Percentiles rank a stretch among this genome's conserved stretches.
These are phyloP conservation scores for Zostera marina DNA, from an alignment of 116 monocot species.

Conservation along the genomic window DNA sequence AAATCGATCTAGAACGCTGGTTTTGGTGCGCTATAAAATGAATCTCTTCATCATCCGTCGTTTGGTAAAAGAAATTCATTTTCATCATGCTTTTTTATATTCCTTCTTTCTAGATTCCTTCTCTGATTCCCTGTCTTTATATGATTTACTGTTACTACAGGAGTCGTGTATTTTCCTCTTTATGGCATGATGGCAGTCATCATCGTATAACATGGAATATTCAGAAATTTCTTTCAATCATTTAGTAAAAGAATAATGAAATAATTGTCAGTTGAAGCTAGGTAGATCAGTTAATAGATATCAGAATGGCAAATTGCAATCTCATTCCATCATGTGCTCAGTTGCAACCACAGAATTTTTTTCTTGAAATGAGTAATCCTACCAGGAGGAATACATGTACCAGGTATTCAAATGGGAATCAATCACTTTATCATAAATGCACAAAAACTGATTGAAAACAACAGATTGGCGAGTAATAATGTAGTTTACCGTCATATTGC, in stretches of 20 bases:
- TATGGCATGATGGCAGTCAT: background rate
- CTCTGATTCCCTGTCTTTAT: background rate
- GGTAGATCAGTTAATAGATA: background rate
- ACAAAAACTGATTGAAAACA: no score
- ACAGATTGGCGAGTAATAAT: no score
- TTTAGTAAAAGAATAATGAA: slow-evolving; percentile 1
- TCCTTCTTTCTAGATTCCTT: background rate
- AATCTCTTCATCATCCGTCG: no score
- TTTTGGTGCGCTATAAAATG: no score
- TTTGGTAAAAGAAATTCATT: background rate
- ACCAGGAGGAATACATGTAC: background rate
- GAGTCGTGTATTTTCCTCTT: background rate
- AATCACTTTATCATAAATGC: no score
- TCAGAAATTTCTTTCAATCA: background rate
- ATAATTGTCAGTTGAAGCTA: background rate
- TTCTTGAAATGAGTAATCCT: background rate
- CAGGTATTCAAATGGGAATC: background rate
- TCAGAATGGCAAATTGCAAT: slow-evolving; percentile 27
- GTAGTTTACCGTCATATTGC: no score
- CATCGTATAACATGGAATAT: background rate
- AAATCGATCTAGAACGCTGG: no score
- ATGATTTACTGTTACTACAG: background rate
- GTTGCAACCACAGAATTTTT: background rate
- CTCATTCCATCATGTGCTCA: slow-evolving; percentile 11
- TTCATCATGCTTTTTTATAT: background rate